A percentile compares a stretch with the other conserved stretches of the same genome.
Evolutionary conservation across 2,329 filamentous ascomycete genomes (phyloP).

Genomic region (Fusarium sambucinum): DNA sequence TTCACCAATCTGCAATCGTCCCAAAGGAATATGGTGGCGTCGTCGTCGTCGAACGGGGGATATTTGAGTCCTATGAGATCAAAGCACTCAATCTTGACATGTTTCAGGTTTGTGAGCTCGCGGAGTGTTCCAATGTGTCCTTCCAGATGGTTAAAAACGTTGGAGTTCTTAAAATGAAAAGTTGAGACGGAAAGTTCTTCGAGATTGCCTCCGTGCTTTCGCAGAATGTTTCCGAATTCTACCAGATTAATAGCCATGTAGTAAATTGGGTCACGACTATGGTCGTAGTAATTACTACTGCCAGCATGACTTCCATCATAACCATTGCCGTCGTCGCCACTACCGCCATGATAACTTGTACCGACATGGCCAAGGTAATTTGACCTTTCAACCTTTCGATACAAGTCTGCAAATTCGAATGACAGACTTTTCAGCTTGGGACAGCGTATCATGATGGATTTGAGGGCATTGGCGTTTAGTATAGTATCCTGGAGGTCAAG

Average conservation of each 20-base stretch:
- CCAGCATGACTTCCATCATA: neutral
- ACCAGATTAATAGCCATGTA: neutral
- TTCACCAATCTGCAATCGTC: too few species aligned
- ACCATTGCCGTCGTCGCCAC: neutral
- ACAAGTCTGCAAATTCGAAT: neutral
- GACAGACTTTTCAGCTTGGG: neutral
- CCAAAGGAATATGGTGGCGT: too few species aligned
- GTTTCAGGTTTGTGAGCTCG: neutral
- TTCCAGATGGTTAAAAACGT: accelerated
- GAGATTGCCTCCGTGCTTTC: neutral
- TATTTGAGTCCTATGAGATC: too few species aligned
- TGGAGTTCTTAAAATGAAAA: neutral
- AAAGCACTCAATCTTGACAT: neutral
- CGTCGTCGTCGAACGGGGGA: too few species aligned
- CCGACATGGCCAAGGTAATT: too few species aligned
- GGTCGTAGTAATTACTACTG: neutral
- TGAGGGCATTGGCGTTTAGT: neutral
- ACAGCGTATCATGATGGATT: constrained; percentile 8
- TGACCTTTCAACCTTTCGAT: too few species aligned
- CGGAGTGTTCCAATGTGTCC: constrained; percentile 17
- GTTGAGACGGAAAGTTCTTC: constrained; percentile 3
- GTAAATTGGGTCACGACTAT: neutral
- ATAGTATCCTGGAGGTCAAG: constrained; percentile 4
- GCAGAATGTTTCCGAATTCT: neutral
- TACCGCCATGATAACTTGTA: too few species aligned